Percentiles rank a stretch among this genome's conserved stretches.
phyloP scores from a whole-genome alignment of 2,329 filamentous ascomycete genomes.

The Fusarium bactridioides region DNA sequence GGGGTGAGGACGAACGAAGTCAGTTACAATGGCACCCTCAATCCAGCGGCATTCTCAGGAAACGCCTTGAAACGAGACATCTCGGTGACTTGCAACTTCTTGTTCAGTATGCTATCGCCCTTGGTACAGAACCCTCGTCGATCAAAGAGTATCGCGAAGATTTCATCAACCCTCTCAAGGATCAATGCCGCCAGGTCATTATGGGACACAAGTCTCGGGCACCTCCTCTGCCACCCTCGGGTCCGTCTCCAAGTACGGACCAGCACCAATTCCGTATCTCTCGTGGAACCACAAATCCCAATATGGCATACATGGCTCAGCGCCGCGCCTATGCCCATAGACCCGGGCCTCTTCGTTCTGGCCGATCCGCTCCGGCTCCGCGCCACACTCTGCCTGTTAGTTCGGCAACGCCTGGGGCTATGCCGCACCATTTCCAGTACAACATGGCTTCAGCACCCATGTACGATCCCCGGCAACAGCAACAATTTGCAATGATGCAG shows the following conservation, averaged over 20 bases:
- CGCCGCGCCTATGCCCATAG: conserved; percentile 45
- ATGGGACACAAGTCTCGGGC: conserved; percentile 45
- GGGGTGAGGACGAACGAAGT: conserved; percentile 46
- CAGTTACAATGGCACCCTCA: conserved; percentile 53
- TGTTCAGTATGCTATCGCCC: conserved; percentile 50
- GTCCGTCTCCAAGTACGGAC: conserved; percentile 41
- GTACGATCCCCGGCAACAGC: conserved; percentile 43
- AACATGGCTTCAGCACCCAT: conserved; percentile 36
- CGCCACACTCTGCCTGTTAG: conserved; percentile 32
- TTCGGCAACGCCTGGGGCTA: conserved; percentile 18
- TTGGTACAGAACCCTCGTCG: conserved; percentile 47
- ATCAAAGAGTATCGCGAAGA: conserved; percentile 43
- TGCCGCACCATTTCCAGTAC: conserved; percentile 39
- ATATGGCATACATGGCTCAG: conserved; percentile 49
- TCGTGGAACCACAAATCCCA: conserved; percentile 45
- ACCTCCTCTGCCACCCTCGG: conserved; percentile 35
- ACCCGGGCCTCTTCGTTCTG: conserved; percentile 41
- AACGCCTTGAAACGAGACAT: conserved; percentile 56
- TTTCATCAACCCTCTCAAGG: conserved; percentile 48
- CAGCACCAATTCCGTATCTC: conserved; percentile 50
- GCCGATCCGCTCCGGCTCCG: conserved; percentile 44
- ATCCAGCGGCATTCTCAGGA: conserved; percentile 52
- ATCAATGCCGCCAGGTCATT: conserved; percentile 48
- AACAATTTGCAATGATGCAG: conserved; percentile 44
- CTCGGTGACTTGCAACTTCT: conserved; percentile 50